Base-by-base conservation (phyloP, 352 stramenopile genomes). In the Phytopythium sindhum region DNA sequence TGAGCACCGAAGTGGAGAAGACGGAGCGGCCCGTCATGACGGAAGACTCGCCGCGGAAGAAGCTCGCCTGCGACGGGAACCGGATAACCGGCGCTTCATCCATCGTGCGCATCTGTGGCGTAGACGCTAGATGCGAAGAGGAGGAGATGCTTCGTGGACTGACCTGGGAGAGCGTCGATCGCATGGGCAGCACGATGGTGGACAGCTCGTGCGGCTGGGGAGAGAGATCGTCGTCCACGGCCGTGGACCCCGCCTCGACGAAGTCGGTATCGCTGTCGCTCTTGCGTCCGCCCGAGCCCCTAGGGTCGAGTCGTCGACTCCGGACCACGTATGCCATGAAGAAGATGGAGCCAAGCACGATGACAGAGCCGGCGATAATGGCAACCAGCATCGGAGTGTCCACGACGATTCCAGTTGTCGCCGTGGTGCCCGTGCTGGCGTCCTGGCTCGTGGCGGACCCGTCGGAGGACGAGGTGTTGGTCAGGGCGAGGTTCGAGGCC, bases 301-400 rank as follows among this genome's bases (percentile, higher is more conserved):
- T 28, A 14, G 52, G 2, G 2, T 23, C 31, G 21, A 24, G 48
- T 15, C 67, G 60, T 28, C 61, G 52, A 6, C 50, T 65, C 12
- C 61, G 58, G 28, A 72, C 57, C n/a, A 75, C 23, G 44, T 68
- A 53, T 11, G 70, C 53, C 33, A 75, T 28, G 48, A 70, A 53
- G 17, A 75, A 24, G 33, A 68, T 33, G 29, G 23, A 62, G 35
- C 66, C 44, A 0, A 78, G 31, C 14, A 60, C 51, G 37, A 75
- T 31, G 29, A 70, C 37, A 1, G 47, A 63, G 14, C 57, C 64
- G 5, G 26, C 64, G 28, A 78, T 61, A 50, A 73, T 57, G 21
- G 48, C 67, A 5, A 65, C 50, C 35, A 65, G 29, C 35, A 54
- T 51, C 19, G 60, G 35, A 12, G 48, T 51, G 37, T 53, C 44